A percentile compares a stretch with the other conserved stretches of the same genome.
These are phyloP conservation scores for Puya raimondii DNA, from an alignment of 176 grass and related monocot genomes.

Conservation along the genomic window DNA sequence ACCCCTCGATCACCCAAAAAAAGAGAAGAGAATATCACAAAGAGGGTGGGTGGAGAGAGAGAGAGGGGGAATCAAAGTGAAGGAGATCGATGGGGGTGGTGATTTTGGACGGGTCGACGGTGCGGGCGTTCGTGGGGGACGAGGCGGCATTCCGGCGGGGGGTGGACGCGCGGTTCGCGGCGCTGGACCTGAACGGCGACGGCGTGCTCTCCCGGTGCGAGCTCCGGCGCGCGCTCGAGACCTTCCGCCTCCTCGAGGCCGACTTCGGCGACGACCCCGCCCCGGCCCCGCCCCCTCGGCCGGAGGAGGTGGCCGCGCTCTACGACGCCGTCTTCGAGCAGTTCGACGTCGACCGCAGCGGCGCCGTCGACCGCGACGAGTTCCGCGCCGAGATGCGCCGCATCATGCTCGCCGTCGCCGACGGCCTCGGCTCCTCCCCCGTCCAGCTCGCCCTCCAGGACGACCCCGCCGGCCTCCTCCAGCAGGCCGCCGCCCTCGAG, in stretches of 20 bases:
- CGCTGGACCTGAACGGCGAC: conserved; percentile 85
- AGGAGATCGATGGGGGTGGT: conserved; percentile 61
- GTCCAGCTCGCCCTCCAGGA: conserved; percentile 76
- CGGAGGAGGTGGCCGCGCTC: conserved; percentile 52
- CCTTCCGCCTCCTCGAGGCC: conserved; percentile 82
- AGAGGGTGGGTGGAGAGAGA: neutral
- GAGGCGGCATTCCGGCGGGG: conserved; percentile 56
- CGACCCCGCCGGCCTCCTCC: conserved; percentile 52
- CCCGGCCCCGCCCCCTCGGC: conserved; percentile 20
- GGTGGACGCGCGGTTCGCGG: conserved; percentile 60
- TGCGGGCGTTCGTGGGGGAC: conserved; percentile 65
- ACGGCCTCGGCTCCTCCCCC: conserved; percentile 74
- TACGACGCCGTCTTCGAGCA: conserved; percentile 91
- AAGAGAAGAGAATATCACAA: too few species aligned
- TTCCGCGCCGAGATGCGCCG: conserved; percentile 76
- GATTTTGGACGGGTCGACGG: conserved; percentile 69
- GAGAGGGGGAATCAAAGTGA: neutral
- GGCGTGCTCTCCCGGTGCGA: conserved; percentile 81
- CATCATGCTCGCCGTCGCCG: conserved; percentile 89
- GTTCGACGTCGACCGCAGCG: conserved; percentile 86
- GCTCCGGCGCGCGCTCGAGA: conserved; percentile 86
- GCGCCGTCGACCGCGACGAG: conserved; percentile 61
- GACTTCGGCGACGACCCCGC: conserved; percentile 46
- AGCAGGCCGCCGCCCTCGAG: conserved; percentile 81
- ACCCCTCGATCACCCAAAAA: too few species aligned